These are phyloP conservation scores for Cyberlindnera petersonii DNA, from an alignment of 805 yeast species.

Conservation along the genomic window DNA sequence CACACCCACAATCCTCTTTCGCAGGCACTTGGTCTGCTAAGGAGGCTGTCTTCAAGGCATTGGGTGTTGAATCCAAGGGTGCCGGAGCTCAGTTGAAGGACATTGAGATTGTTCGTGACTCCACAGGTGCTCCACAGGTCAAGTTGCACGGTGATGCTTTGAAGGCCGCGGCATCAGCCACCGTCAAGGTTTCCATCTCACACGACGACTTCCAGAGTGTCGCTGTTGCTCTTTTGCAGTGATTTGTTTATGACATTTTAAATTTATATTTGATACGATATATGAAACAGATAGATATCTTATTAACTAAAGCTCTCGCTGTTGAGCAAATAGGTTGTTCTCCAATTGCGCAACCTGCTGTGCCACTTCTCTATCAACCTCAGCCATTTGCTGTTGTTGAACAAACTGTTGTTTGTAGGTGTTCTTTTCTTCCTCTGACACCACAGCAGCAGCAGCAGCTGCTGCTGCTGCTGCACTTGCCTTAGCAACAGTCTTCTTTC, in stretches of 20 bases:
- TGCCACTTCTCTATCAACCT: slow-evolving; percentile 13
- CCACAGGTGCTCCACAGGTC: slow-evolving; percentile 73
- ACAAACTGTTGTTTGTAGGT: slow-evolving; percentile 8
- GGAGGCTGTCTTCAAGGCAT: slow-evolving; percentile 96
- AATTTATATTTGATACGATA: background rate
- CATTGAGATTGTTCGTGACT: slow-evolving; percentile 77
- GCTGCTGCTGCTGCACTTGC: slow-evolving; percentile 11
- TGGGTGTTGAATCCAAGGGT: slow-evolving; percentile 85
- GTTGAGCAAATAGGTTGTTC: slow-evolving; percentile 25
- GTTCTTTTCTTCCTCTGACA: background rate
- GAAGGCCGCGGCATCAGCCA: slow-evolving; percentile 64
- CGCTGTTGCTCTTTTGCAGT: slow-evolving; percentile 76
- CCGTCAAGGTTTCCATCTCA: slow-evolving; percentile 83
- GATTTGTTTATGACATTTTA: slow-evolving; percentile 1
- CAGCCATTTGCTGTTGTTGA: slow-evolving; percentile 5
- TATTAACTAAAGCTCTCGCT: background rate
- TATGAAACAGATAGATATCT: background rate
- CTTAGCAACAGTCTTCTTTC: slow-evolving; percentile 38
- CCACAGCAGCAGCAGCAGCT: slow-evolving; percentile 11
- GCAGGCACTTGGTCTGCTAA: slow-evolving; percentile 99
- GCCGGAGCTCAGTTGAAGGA: slow-evolving; percentile 93
- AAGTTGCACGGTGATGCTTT: slow-evolving; percentile 71
- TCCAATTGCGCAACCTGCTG: slow-evolving; percentile 19
- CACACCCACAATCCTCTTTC: slow-evolving; percentile 82
- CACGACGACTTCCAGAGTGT: slow-evolving; percentile 97